phyloP scores from a whole-genome alignment of 768 basidiomycete genomes.

The Collybia mongolica region DNA sequence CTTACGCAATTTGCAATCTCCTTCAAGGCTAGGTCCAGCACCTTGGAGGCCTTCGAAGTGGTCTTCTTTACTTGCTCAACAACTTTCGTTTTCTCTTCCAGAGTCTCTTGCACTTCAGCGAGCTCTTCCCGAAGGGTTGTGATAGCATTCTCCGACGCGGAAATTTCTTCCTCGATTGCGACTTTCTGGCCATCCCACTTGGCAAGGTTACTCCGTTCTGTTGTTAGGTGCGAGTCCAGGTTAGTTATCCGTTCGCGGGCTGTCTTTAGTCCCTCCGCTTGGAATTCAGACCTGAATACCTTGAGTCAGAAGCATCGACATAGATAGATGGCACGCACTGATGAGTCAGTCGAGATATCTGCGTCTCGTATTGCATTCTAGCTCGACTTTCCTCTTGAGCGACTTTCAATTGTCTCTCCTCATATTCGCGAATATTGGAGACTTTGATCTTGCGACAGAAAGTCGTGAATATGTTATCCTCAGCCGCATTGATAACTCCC shows the following conservation, averaged over 20 bases:
- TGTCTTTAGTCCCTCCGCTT: slow-evolving; percentile 68
- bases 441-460: slow-evolving; percentile 86
- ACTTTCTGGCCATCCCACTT: slow-evolving; percentile 56
- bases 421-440: slow-evolving; percentile 85
- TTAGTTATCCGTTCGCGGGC: slow-evolving; percentile 61
- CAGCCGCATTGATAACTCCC: slow-evolving; percentile 66
- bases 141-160: slow-evolving; percentile 53
- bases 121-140: slow-evolving; percentile 61
- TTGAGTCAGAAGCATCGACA: slow-evolving; percentile 6
- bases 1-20: slow-evolving; percentile 81
- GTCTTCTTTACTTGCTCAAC: slow-evolving; percentile 78
- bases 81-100: slow-evolving; percentile 71
- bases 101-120: slow-evolving; percentile 52
- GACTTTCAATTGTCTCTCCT: slow-evolving; percentile 85
- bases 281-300: slow-evolving; percentile 67
- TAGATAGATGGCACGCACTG: slow-evolving; percentile 51
- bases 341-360: slow-evolving; percentile 82
- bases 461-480: slow-evolving; percentile 70
- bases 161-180: slow-evolving; percentile 58
- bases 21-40: slow-evolving; percentile 84
- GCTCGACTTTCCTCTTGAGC: slow-evolving; percentile 89
- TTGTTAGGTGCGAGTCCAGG: slow-evolving; percentile 48
- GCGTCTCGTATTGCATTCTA: slow-evolving; percentile 77
- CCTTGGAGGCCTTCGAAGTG: slow-evolving; percentile 66
- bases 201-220: slow-evolving; percentile 53